Evolutionary conservation across 2,329 filamentous ascomycete species (phyloP), one percentile per base, ranked within the genome.

Genomic region (Colletotrichum acutatum): DNA sequence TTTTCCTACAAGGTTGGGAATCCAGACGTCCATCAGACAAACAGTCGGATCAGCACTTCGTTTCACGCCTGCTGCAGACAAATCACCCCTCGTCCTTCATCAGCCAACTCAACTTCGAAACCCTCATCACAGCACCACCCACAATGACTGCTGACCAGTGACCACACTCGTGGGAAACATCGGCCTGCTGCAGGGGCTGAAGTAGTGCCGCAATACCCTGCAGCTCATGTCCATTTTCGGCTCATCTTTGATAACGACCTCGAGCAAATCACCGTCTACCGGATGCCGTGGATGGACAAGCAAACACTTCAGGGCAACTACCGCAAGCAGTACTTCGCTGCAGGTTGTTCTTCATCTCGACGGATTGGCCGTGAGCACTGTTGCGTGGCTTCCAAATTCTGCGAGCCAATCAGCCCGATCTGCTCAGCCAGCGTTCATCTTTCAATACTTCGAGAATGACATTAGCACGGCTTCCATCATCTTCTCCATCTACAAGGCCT

Each of bases 51-150:
- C 66, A 30, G 22, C 54, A 24, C 70, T 11, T 34, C 70, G 66
- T 70, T 72, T 72, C 70, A 72, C 62, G 66, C 60, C 66, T 70
- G 66, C 70, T 69, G 46, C 60, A 72, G 70, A n/a, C 70, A 70
- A 60, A 60, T 69, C 66, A 64, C 54, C 59, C 53, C 24, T 54
- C 57, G 8, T 53, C 59, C 19, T 5, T 28, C 26, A 46, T 49
- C 19, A n/a, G 42, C 46, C 28, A 49, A 52, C 26, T 32, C 26
- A 7, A 62, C 52, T 16, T 68, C 42, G 28, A 5, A 42, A 42
- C 53, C 53, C 53, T 28, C 64, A 52, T 68, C 58, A 64, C 70
- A 56, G 32, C 37, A 42, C 37, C 37, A 42, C 37, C 37, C 37
- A 42, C 6, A 42, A 6, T 42, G 14, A 42, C 37, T 19, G 16